phyloP scores from a whole-genome alignment of 2,329 filamentous ascomycete species.

The Pyrenochaeta sp. region DNA sequence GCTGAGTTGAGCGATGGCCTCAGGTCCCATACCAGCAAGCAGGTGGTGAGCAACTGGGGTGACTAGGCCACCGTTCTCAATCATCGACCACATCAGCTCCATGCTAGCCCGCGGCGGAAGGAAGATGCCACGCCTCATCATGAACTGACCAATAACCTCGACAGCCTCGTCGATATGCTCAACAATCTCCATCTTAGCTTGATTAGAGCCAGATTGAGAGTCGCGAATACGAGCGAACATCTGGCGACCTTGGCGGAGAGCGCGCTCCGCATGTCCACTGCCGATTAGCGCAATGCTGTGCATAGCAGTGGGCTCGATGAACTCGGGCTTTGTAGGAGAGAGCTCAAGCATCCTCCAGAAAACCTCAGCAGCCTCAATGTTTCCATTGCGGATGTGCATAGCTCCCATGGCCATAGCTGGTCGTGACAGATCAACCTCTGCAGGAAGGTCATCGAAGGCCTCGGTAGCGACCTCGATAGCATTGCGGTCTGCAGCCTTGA shows the following conservation, averaged over 20 bases:
- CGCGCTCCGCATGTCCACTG: slow-evolving; percentile 84
- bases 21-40: slow-evolving; percentile 67
- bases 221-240: slow-evolving; percentile 88
- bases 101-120: slow-evolving; percentile 65
- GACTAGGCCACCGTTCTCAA: slow-evolving; percentile 70
- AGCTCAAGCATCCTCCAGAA: slow-evolving; percentile 80
- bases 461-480: slow-evolving; percentile 72
- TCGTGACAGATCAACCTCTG: slow-evolving; percentile 52
- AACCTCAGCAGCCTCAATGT: slow-evolving; percentile 77
- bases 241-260: slow-evolving; percentile 77
- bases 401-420: slow-evolving; percentile 85
- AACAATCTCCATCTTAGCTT: slow-evolving; percentile 63
- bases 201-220: slow-evolving; percentile 58
- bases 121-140: slow-evolving; percentile 61
- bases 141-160: slow-evolving; percentile 70
- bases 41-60: slow-evolving; percentile 67
- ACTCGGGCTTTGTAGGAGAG: slow-evolving; percentile 67
- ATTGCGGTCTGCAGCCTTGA: slow-evolving; percentile 80
- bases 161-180: slow-evolving; percentile 90
- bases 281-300: slow-evolving; percentile 88
- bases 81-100: slow-evolving; percentile 70
- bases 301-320: slow-evolving; percentile 91
- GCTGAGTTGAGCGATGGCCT: slow-evolving; percentile 65
- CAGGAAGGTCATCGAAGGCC: slow-evolving; percentile 60
- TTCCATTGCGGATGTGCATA: slow-evolving; percentile 82